Conservation (phyloP, 2,329 filamentous ascomycete species). For the Onygena corvina region DNA sequence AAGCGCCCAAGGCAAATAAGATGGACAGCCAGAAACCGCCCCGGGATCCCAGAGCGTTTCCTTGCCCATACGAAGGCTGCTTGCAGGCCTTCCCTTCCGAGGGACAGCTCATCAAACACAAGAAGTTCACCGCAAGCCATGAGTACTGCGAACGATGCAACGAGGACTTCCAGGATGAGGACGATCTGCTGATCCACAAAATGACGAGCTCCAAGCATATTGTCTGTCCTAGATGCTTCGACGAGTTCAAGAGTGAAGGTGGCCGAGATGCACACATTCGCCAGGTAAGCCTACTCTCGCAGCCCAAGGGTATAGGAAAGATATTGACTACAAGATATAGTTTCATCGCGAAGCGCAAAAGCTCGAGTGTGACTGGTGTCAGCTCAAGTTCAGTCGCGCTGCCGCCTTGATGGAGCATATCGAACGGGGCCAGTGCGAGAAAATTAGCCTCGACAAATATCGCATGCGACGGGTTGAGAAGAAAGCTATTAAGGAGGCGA, state of each 20-base stretch:
- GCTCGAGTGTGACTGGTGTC: constrained; percentile 40
- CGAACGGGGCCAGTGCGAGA: constrained; percentile 40
- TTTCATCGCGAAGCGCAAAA: constrained; percentile 40
- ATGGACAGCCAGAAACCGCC: background rate
- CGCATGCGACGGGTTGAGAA: constrained; percentile 41
- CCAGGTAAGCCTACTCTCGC: constrained; percentile 26
- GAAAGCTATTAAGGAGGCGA: constrained; percentile 31
- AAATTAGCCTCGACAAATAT: constrained; percentile 35
- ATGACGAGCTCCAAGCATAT: constrained; percentile 36
- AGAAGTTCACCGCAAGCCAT: constrained; percentile 31
- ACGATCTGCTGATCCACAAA: constrained; percentile 40
- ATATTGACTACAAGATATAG: constrained; percentile 21
- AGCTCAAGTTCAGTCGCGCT: constrained; percentile 37
- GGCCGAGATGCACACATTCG: constrained; percentile 44
- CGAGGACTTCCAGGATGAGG: constrained; percentile 36
- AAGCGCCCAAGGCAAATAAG: background rate
- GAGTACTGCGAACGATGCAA: constrained; percentile 34
- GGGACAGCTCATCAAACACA: constrained; percentile 42
- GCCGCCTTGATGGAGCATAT: constrained; percentile 43
- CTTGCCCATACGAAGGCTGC: constrained; percentile 40
- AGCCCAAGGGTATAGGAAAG: background rate
- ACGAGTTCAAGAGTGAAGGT: constrained; percentile 43
- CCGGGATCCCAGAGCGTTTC: constrained; percentile 17
- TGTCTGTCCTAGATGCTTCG: constrained; percentile 45
- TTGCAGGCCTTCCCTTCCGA: constrained; percentile 33